phyloP scores from a whole-genome alignment of 2,329 filamentous ascomycete genomes.

The Colletotrichum eleusines region DNA sequence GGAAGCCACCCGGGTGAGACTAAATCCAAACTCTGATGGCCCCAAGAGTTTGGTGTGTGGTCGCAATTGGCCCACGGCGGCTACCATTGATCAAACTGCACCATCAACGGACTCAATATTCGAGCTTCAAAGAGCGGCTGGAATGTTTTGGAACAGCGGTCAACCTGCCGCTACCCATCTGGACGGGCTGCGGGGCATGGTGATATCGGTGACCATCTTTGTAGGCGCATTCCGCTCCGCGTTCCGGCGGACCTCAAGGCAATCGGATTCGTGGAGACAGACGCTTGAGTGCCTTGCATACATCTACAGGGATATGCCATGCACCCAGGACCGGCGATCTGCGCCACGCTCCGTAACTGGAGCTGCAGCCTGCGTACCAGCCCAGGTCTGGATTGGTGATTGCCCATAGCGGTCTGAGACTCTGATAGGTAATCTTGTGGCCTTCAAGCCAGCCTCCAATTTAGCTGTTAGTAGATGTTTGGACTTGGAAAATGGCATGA shows the following conservation, averaged over 20 bases:
- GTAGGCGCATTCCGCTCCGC: slow-evolving; percentile 7
- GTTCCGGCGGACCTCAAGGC: slow-evolving; percentile 20
- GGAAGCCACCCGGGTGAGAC: slow-evolving; percentile 17
- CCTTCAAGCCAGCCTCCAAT: neutral
- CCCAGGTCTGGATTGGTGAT: slow-evolving; percentile 1
- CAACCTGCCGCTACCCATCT: neutral
- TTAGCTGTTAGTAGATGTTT: neutral
- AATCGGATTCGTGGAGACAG: neutral
- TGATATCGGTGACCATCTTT: neutral
- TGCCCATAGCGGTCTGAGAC: neutral
- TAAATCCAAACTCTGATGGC: neutral
- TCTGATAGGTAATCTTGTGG: neutral
- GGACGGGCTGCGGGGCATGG: neutral
- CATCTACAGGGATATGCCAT: slow-evolving; percentile 21
- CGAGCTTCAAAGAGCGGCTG: neutral
- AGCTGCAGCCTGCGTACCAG: neutral
- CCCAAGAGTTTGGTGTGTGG: slow-evolving; percentile 7
- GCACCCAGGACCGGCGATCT: slow-evolving; percentile 12
- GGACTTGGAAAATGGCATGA: neutral
- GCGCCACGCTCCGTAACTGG: slow-evolving; percentile 5
- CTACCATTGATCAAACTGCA: neutral
- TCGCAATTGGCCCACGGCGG: slow-evolving; percentile 1
- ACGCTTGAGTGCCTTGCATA: slow-evolving; percentile 33
- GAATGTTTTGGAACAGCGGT: slow-evolving; percentile 3
- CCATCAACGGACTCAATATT: neutral